Percentiles rank a stretch among this genome's conserved stretches.
These are phyloP conservation scores for Lipomyces yamadae DNA, from an alignment of 805 yeast genomes.

Conservation along the genomic window DNA sequence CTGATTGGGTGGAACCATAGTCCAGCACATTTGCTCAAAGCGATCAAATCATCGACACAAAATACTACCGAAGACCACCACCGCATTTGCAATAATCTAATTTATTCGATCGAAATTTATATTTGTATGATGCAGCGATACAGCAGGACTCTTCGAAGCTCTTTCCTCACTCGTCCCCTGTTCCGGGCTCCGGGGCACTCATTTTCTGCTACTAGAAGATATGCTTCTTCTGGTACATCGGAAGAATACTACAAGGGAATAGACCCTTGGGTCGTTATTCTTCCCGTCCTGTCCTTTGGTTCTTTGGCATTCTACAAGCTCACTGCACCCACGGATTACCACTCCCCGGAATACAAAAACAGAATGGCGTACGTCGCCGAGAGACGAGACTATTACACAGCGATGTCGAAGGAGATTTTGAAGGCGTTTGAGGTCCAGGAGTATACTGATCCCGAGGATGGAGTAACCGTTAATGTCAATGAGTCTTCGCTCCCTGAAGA, in stretches of 20 bases:
- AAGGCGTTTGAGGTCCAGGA: conserved; percentile 1
- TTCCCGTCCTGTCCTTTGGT: neutral
- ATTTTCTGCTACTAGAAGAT: neutral
- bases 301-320: neutral
- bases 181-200: neutral
- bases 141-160: neutral
- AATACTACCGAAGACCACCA: neutral
- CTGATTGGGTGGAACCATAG: neutral
- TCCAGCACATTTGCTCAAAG: neutral
- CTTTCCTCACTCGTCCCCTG: neutral
- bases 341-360: neutral
- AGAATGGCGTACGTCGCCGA: neutral
- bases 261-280: neutral
- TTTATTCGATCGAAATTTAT: neutral
- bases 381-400: neutral
- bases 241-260: neutral
- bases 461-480: neutral
- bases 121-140: neutral
- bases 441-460: conserved; percentile 2
- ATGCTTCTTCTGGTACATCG: neutral
- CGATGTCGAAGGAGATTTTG: neutral
- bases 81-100: neutral
- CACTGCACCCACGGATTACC: neutral
- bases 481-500: neutral
- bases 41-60: neutral